Percentiles rank a stretch among this genome's conserved stretches.
These are phyloP conservation scores for Pulveroboletus sp. DNA, from an alignment of 1,284 basidiomycete genomes.

Conservation along the genomic window DNA sequence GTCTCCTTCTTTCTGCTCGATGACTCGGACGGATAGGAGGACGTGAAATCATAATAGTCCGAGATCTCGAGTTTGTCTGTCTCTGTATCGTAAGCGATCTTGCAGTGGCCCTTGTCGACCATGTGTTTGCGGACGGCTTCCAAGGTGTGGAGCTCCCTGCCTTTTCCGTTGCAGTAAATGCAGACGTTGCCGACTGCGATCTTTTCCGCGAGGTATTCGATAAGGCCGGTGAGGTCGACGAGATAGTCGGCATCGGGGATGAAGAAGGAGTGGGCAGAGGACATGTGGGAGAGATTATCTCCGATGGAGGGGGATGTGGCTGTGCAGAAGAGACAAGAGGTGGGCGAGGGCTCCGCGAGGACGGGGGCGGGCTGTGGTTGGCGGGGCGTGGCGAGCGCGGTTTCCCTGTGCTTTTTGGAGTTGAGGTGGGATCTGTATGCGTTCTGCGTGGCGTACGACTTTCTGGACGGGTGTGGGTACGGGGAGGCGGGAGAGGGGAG, in stretches of 20 bases:
- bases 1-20: conserved; percentile 3
- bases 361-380: not conserved
- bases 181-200: conserved; percentile 92
- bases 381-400: conserved; percentile 53
- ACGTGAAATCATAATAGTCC: conserved; percentile 92
- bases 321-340: conserved; percentile 88
- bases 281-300: conserved; percentile 87
- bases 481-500: conserved; percentile 1
- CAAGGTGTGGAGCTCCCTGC: conserved; percentile 76
- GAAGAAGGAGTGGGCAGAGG: conserved; percentile 88
- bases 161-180: conserved; percentile 83
- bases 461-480: conserved; percentile 50
- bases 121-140: conserved; percentile 92
- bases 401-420: conserved; percentile 91
- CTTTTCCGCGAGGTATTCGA: conserved; percentile 91
- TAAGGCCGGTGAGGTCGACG: conserved; percentile 79
- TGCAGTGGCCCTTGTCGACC: conserved; percentile 94
- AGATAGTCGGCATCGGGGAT: conserved; percentile 94
- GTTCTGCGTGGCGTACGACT: conserved; percentile 88
- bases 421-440: conserved; percentile 86
- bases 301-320: conserved; percentile 54
- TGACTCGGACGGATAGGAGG: conserved; percentile 69
- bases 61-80: conserved; percentile 84
- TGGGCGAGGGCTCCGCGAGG: conserved; percentile 55
- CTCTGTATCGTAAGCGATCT: conserved; percentile 87